phyloP scores from a whole-genome alignment of 495 filamentous ascomycete species.

The Amniculicola lignicola region DNA sequence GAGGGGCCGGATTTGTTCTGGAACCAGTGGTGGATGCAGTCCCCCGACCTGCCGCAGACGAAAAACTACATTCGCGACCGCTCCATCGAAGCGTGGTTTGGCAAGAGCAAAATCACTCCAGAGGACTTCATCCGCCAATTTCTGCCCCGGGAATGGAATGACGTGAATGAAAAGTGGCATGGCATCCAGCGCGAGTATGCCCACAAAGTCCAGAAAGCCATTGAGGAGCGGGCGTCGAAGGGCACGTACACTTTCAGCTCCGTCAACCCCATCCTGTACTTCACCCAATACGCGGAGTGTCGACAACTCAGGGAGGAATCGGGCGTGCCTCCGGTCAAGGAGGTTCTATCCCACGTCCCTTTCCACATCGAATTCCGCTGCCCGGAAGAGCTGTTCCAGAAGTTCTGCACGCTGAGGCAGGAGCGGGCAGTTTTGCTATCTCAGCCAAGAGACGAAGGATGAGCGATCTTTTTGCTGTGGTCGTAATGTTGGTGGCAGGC shows the following conservation, averaged over 20 bases:
- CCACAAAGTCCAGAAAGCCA: slow-evolving; percentile 19
- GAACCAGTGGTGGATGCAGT: slow-evolving; percentile 25
- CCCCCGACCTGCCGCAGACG: not conserved
- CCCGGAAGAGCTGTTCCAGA: slow-evolving; percentile 23
- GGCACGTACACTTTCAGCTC: not conserved
- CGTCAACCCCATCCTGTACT: slow-evolving; percentile 22
- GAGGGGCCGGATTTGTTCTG: slow-evolving; percentile 30
- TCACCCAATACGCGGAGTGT: slow-evolving; percentile 20
- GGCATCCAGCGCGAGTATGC: slow-evolving; percentile 21
- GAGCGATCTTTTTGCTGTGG: too few relatives aligned
- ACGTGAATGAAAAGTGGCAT: slow-evolving; percentile 28
- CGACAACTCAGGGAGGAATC: slow-evolving; percentile 9
- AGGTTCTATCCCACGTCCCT: slow-evolving; percentile 22
- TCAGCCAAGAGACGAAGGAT: slow-evolving; percentile 1
- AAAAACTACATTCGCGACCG: slow-evolving; percentile 28
- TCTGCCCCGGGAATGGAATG: slow-evolving; percentile 24
- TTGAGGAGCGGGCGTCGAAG: slow-evolving; percentile 16
- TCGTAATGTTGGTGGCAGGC: too few relatives aligned
- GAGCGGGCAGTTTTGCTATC: not conserved
- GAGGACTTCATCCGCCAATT: slow-evolving; percentile 19
- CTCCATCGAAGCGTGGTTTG: slow-evolving; percentile 21
- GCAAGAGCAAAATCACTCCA: slow-evolving; percentile 8
- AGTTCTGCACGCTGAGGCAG: not conserved
- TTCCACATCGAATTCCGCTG: slow-evolving; percentile 34
- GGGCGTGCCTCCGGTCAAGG: not conserved